Base-by-base conservation (phyloP, 2,329 filamentous ascomycete species). In the Neonectria magnoliae region DNA sequence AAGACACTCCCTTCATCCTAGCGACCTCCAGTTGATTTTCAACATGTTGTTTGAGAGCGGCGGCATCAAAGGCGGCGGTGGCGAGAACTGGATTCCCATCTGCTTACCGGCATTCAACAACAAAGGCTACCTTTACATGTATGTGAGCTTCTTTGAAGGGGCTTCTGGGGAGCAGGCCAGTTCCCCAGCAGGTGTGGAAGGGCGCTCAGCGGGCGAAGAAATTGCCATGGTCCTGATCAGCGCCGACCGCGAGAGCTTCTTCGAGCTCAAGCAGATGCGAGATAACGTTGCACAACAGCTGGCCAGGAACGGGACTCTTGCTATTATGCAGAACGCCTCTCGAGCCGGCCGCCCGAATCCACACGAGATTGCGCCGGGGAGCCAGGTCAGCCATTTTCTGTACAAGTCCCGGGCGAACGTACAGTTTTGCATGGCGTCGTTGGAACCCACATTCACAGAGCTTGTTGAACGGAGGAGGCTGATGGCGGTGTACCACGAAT, bases 11-110 rank as follows among this genome's bases (percentile, higher is more conserved):
- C 85, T 99, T 2, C 97, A 99, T 73, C 96, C 97, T 0, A 95
- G 94, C 68, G 96, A 99, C 76, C 85, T 99, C 25, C 95, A 98
- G 75, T 87, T 99, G 50, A 94, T 99, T 65, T 99, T 99, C 85
- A 98, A 98, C 76, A 99, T 99, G 97, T 88, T 99, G 2, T 99
- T 99, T 74, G 94, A 97, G 81, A 96, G 95, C 2, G 93, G 93
- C 53, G 92, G 93, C 47, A 91, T 99, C 76, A 95, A 96, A 76
- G 91, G 93, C 20, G 94, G 93, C 6, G 94, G 86, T 42, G 96
- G 95, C 31, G 96, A 99, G 79, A 98, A 95, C 73, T 99, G 96
- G 96, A 95, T 98, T 52, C 96, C 96, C 0, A 85, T 99, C 7
- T 99, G 96, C 74, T 86, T 99, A 3, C 97, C 96, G 0, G 95